Conservation (phyloP, 148 eudicot species). For the Heliamphora exappendiculata region DNA sequence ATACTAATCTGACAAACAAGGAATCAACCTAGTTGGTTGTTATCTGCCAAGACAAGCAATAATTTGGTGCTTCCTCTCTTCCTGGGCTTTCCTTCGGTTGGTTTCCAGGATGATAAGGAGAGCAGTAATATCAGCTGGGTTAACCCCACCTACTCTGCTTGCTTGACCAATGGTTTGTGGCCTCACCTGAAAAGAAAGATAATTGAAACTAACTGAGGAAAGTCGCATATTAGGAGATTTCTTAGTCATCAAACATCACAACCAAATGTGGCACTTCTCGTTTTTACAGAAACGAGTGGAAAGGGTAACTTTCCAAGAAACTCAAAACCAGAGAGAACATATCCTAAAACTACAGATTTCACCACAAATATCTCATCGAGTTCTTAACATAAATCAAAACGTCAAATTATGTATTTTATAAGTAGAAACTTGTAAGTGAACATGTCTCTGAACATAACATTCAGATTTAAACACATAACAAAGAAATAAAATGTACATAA, state of each 20-base stretch:
- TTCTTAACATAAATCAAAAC: no score
- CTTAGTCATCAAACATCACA: not conserved
- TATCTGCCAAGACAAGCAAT: constrained; percentile 32
- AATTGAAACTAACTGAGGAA: not conserved
- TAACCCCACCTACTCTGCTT: constrained; percentile 93
- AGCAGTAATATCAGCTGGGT: constrained; percentile 92
- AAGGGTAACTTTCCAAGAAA: not conserved
- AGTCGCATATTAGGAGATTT: not conserved
- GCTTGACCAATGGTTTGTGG: constrained; percentile 98
- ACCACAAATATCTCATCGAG: no score
- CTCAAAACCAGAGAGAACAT: no score
- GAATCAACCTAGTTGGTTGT: constrained; percentile 24
- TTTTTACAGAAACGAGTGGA: not conserved
- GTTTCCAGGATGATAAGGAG: constrained; percentile 78
- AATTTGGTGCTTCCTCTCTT: constrained; percentile 37
- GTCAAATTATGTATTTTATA: no score
- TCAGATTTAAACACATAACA: no score
- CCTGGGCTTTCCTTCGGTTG: constrained; percentile 58
- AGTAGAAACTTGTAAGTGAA: no score
- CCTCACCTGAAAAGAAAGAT: constrained; percentile 46
- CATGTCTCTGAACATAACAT: no score
- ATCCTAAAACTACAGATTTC: no score
- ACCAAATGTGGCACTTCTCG: not conserved
- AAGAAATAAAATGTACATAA: no score
- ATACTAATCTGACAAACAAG: not conserved